Evolutionary conservation across 2,329 filamentous ascomycete species (phyloP).

Genomic region (Alternaria gansuensis): DNA sequence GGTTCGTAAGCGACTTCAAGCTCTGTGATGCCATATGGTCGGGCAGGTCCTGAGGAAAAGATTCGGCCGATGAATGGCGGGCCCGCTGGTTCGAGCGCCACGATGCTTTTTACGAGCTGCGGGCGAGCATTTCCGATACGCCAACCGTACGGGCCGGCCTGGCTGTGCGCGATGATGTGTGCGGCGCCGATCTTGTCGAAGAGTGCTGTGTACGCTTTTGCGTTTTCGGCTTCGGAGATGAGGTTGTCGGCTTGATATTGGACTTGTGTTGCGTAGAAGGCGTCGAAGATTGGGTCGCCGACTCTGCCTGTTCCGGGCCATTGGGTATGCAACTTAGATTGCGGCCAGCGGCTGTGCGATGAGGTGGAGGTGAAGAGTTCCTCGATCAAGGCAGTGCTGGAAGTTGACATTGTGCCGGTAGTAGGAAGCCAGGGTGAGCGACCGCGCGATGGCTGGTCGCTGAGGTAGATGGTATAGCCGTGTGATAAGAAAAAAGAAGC

Average conservation of each 20-base stretch:
- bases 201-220: conserved; percentile 54
- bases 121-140: conserved; percentile 61
- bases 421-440: conserved; percentile 56
- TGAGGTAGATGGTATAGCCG: conserved; percentile 60
- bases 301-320: conserved; percentile 51
- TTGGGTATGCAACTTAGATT: conserved; percentile 56
- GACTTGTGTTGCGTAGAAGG: conserved; percentile 58
- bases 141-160: conserved; percentile 59
- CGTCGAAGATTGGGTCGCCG: conserved; percentile 61
- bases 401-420: conserved; percentile 32
- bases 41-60: conserved; percentile 26
- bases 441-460: conserved; percentile 59
- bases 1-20: conserved; percentile 49
- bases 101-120: conserved; percentile 58
- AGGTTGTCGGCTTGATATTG: conserved; percentile 47
- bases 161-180: conserved; percentile 62
- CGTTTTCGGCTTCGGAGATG: conserved; percentile 46
- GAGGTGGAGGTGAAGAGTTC: conserved; percentile 50
- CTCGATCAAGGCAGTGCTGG: conserved; percentile 29
- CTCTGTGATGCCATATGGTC: conserved; percentile 48
- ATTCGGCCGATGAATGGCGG: conserved; percentile 55
- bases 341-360: conserved; percentile 53
- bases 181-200: conserved; percentile 56
- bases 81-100: conserved; percentile 64
- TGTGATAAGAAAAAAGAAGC: conserved; percentile 58